These are phyloP conservation scores for Ophiostoma piceae DNA, from an alignment of 2,329 filamentous ascomycete genomes.

Conservation along the genomic window DNA sequence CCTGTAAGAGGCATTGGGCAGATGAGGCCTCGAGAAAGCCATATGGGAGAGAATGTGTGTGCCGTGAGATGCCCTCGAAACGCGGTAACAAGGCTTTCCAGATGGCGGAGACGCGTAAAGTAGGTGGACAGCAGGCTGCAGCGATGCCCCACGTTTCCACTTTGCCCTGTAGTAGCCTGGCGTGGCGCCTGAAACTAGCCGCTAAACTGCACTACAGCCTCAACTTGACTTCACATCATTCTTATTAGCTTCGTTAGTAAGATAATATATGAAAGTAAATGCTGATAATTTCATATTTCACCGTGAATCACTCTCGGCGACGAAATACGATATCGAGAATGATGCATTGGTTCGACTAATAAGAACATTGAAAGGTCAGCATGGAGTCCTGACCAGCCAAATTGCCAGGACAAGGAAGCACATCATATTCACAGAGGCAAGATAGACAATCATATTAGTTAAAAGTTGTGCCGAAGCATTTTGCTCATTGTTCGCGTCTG, in stretches of 20 bases:
- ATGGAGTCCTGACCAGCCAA: too few species aligned
- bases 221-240: background rate
- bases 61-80: background rate
- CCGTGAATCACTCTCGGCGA: too few species aligned
- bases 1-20: background rate
- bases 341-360: too few species aligned
- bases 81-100: background rate
- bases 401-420: background rate
- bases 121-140: background rate
- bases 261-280: too few species aligned
- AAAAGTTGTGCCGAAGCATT: background rate
- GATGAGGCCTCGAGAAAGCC: background rate
- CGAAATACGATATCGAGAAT: too few species aligned
- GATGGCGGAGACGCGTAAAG: conserved; percentile 5
- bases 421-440: background rate
- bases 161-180: background rate
- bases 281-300: too few species aligned
- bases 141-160: background rate
- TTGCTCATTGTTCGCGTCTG: background rate
- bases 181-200: background rate
- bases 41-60: background rate
- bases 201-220: background rate
- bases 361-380: too few species aligned
- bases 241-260: too few species aligned
- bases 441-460: background rate